phyloP scores from a whole-genome alignment of 345 rosid species.

The Linum lewisii region DNA sequence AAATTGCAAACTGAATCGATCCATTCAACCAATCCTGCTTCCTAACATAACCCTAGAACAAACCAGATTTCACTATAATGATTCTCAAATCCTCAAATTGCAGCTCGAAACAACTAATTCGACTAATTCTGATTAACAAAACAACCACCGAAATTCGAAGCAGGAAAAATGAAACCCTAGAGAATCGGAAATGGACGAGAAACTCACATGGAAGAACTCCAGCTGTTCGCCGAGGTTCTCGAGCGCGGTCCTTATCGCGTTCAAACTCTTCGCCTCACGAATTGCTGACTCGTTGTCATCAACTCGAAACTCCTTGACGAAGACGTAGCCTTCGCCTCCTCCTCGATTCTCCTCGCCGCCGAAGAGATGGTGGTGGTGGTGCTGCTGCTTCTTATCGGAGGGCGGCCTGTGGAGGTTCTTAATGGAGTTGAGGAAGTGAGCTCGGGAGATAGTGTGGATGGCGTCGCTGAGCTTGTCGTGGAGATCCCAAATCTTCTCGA shows the following conservation, averaged over 20 bases:
- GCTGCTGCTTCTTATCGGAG: constrained; percentile 29
- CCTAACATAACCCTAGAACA: not conserved
- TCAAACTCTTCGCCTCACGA: constrained; percentile 84
- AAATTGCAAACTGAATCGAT: not conserved
- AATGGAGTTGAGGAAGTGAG: constrained; percentile 71
- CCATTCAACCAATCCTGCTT: not conserved
- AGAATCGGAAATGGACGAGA: not conserved
- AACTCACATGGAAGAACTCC: constrained; percentile 82
- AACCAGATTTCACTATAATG: not conserved
- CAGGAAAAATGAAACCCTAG: not conserved
- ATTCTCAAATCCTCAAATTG: not conserved
- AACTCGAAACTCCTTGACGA: constrained; percentile 58
- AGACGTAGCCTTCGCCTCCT: constrained; percentile 31
- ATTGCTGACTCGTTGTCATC: constrained; percentile 47
- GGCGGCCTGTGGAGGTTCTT: constrained; percentile 23
- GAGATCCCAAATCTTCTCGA: constrained; percentile 92
- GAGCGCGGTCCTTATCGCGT: constrained; percentile 76
- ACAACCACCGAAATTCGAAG: too few relatives aligned
- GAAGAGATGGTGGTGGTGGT: constrained; percentile 15
- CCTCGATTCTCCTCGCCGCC: not conserved
- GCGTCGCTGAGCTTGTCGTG: constrained; percentile 97
- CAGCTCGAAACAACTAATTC: too few relatives aligned
- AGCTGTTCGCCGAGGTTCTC: constrained; percentile 98
- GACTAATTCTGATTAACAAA: too few relatives aligned
- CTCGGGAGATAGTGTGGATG: constrained; percentile 69